Evolutionary conservation across 306 rosid genomes (phyloP), one percentile per base, ranked within the genome.

Genomic region (Arachis hypogaea): DNA sequence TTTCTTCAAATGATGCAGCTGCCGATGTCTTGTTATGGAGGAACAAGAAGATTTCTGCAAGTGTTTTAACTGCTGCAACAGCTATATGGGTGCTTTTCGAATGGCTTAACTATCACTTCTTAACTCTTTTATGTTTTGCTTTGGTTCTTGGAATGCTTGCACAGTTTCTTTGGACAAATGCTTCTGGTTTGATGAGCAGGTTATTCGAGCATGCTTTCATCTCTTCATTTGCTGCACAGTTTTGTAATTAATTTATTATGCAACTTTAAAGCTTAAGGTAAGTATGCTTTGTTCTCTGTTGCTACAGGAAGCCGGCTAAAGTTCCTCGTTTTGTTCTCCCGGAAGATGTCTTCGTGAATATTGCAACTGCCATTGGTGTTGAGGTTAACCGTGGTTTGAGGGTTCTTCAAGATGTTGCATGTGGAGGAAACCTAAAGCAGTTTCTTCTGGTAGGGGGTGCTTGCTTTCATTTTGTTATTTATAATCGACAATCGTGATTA

Each of bases 11-110:
- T 80, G 77, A 29, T 74, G 66, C 70, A 94, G 98, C 96, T 77
- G 99, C 97, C 71, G 99, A 94, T 83, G 86, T 90, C 74, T 77
- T 94, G 85, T 81, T 94, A 69, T 94, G 99, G 99, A 92, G 97
- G 87, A 88, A 94, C 96, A 94, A 92, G 86, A 94, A 92, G 82
- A 92, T 91, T 68, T 92, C 97, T 46, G 93, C 97, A 3, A 81
- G 97, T 14, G 87, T 90, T 72, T 85, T 92, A 81, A 54, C 86
- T 16, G 83, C 78, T 59, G 89, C 97, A 75, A 94, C 99, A 14
- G 60, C 78, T 71, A 63, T 86, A 38, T 94, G 99, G 99, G 92
- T 88, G 83, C 83, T 94, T 63, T 92, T 94, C 74, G 97, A 92
- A 82, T 94, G 97, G 99, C 90, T 94, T 54, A 78, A 88, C 63